Percentiles rank a stretch among this genome's conserved stretches.
Conservation (phyloP, 108 stramenopile species). For the Cylindrotheca closterium region DNA sequence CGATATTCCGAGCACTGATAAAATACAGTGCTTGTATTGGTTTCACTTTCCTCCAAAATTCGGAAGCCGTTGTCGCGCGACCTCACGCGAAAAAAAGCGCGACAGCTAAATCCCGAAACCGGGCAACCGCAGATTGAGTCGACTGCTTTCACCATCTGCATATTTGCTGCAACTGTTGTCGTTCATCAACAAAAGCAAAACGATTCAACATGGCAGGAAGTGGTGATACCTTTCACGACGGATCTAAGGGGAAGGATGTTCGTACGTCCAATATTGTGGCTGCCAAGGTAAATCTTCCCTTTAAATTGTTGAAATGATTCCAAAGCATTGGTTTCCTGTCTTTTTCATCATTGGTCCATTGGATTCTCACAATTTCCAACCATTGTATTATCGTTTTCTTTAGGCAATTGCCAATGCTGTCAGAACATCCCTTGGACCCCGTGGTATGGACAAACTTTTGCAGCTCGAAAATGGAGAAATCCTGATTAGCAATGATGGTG, state of each 20-base stretch:
- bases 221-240: slow-evolving; percentile 84
- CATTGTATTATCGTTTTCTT: not conserved
- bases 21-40: too few relatives aligned
- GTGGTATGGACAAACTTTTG: slow-evolving; percentile 99
- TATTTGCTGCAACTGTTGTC: too few relatives aligned
- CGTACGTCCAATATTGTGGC: slow-evolving; percentile 97
- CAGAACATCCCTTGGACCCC: slow-evolving; percentile 96
- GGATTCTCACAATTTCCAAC: not conserved
- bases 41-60: too few relatives aligned
- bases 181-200: too few relatives aligned
- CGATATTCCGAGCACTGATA: too few relatives aligned
- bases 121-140: too few relatives aligned
- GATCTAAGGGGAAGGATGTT: slow-evolving; percentile 94
- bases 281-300: slow-evolving; percentile 76
- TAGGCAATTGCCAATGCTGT: slow-evolving; percentile 95
- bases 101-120: too few relatives aligned
- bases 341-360: not conserved
- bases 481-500: slow-evolving; percentile 98
- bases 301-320: too few relatives aligned
- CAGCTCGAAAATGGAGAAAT: slow-evolving; percentile 93
- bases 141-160: too few relatives aligned
- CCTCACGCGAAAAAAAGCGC: too few relatives aligned
- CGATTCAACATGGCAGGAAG: too few relatives aligned
- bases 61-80: too few relatives aligned
- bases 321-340: not conserved